A percentile compares a stretch with the other conserved stretches of the same genome.
Evolutionary conservation across 495 filamentous ascomycete genomes (phyloP).

Genomic region (Hypoxylon crocopeplum): DNA sequence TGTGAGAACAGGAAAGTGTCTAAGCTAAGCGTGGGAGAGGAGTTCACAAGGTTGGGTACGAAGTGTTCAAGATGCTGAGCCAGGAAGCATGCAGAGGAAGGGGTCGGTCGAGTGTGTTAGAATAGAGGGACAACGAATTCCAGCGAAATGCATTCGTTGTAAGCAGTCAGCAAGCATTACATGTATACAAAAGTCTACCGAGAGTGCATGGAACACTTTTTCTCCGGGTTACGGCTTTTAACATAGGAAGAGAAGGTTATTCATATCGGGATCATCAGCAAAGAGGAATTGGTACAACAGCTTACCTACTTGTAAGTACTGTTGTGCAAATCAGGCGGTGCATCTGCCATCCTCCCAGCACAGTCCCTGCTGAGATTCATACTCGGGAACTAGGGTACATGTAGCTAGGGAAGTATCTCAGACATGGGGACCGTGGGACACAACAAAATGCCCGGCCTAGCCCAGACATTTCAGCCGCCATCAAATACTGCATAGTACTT

Average conservation of each 20-base stretch:
- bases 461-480: conserved; percentile 34
- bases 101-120: conserved; percentile 4
- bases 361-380: conserved; percentile 21
- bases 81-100: neutral
- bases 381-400: conserved; percentile 27
- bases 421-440: conserved; percentile 27
- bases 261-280: conserved; percentile 22
- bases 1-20: conserved; percentile 11
- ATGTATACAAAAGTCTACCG: conserved; percentile 18
- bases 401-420: conserved; percentile 35
- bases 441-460: conserved; percentile 31
- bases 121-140: conserved; percentile 6
- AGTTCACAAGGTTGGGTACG: neutral
- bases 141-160: conserved; percentile 9
- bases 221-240: conserved; percentile 28
- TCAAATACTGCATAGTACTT: too few relatives aligned
- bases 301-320: conserved; percentile 22
- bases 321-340: conserved; percentile 5
- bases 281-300: conserved; percentile 22
- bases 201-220: conserved; percentile 21
- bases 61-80: conserved; percentile 5
- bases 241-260: conserved; percentile 28
- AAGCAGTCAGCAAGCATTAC: conserved; percentile 12
- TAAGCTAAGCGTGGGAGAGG: conserved; percentile 8
- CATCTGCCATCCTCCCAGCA: conserved; percentile 17